phyloP scores from a whole-genome alignment of 805 yeast species.

The Ogataea nonfermentans region DNA sequence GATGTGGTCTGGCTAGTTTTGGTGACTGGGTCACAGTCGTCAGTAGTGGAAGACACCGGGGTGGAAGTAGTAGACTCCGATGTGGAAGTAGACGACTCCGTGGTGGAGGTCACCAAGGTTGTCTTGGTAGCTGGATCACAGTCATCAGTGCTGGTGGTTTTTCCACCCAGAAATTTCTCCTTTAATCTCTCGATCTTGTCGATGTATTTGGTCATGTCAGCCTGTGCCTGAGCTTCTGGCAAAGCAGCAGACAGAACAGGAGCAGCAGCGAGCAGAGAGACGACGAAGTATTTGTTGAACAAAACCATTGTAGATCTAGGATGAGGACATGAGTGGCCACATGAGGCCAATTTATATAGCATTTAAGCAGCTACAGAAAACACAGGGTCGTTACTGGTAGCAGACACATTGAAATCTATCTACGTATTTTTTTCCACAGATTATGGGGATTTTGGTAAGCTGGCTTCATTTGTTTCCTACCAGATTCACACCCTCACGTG shows the following conservation, averaged over 20 bases:
- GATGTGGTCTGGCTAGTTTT: constrained; percentile 1
- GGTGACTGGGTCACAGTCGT: constrained; percentile 11
- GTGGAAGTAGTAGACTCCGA: constrained; percentile 5
- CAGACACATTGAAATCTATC: constrained; percentile 1
- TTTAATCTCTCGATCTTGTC: constrained; percentile 10
- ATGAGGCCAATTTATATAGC: constrained; percentile 1
- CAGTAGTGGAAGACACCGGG: constrained; percentile 1
- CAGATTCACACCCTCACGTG: too few species aligned
- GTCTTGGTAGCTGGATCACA: constrained; percentile 4
- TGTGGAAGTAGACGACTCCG: not conserved
- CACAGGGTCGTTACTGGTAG: not conserved
- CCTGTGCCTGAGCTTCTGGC: constrained; percentile 16
- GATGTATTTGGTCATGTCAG: constrained; percentile 12
- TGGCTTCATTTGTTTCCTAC: too few species aligned
- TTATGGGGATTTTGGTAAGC: too few species aligned
- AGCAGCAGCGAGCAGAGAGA: constrained; percentile 9
- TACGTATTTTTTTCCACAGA: too few species aligned
- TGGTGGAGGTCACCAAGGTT: constrained; percentile 2
- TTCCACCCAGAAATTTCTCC: constrained; percentile 11
- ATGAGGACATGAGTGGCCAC: not conserved
- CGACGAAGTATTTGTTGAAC: constrained; percentile 13
- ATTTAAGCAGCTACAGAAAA: constrained; percentile 4
- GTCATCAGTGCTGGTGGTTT: not conserved
- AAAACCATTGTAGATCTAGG: constrained; percentile 14
- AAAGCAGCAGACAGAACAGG: constrained; percentile 16